Percentiles rank a stretch among this genome's conserved stretches.
phyloP scores from a whole-genome alignment of 495 filamentous ascomycete genomes.

The Aspergillus affinis region DNA sequence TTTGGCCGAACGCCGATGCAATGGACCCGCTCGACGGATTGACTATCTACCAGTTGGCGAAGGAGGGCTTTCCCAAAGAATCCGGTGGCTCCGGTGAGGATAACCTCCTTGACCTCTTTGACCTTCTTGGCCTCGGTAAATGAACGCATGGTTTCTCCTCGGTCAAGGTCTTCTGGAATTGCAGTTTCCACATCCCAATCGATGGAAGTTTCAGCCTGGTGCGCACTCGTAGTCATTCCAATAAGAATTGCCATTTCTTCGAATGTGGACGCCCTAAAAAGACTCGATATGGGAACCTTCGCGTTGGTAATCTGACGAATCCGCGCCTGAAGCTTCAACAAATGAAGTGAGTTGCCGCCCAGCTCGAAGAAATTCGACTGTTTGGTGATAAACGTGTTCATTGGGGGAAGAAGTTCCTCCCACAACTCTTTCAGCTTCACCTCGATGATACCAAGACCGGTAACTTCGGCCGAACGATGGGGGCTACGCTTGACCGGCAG shows the following conservation, averaged over 20 bases:
- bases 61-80: conserved; percentile 36
- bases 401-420: conserved; percentile 23
- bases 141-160: not conserved
- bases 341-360: conserved; percentile 38
- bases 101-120: conserved; percentile 8
- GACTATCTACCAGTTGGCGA: conserved; percentile 20
- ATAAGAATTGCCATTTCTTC: conserved; percentile 27
- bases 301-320: conserved; percentile 27
- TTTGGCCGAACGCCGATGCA: conserved; percentile 33
- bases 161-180: not conserved
- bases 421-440: conserved; percentile 21
- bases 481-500: not conserved
- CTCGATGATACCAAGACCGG: not conserved
- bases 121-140: conserved; percentile 1
- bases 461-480: not conserved
- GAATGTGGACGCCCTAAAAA: conserved; percentile 37
- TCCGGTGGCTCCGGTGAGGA: conserved; percentile 38
- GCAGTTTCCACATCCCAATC: conserved; percentile 25
- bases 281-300: conserved; percentile 25
- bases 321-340: conserved; percentile 30
- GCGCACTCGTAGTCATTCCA: not conserved
- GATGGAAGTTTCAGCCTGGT: conserved; percentile 3
- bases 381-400: conserved; percentile 14
- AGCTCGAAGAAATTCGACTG: conserved; percentile 39
- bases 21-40: conserved; percentile 22